Conservation (phyloP, 1,284 basidiomycete genomes). For the Exobasidium rhododendri region DNA sequence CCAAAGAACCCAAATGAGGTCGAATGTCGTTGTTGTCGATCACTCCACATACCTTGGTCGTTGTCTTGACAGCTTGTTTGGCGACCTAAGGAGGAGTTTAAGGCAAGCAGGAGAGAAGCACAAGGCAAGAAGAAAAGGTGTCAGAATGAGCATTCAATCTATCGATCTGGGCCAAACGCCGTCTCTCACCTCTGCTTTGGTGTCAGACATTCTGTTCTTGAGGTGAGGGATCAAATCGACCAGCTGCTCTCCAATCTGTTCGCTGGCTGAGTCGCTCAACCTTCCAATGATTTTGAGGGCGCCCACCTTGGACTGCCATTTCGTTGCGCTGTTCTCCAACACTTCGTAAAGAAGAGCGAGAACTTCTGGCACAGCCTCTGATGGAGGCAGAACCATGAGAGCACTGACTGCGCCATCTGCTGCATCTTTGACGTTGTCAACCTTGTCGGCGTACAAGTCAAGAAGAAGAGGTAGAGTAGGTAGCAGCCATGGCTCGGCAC, state of each 20-base stretch:
- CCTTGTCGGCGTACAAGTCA: constrained; percentile 89
- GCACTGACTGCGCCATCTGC: constrained; percentile 78
- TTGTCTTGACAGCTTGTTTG: constrained; percentile 82
- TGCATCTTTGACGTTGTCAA: constrained; percentile 81
- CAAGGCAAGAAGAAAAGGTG: not conserved
- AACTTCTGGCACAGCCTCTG: constrained; percentile 68
- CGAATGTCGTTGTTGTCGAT: constrained; percentile 90
- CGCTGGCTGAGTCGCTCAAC: constrained; percentile 67
- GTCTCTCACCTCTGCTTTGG: constrained; percentile 77
- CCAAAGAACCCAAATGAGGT: constrained; percentile 83
- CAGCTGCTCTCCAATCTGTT: constrained; percentile 80
- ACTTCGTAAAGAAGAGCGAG: constrained; percentile 71
- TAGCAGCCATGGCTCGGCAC: constrained; percentile 77
- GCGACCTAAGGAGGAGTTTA: constrained; percentile 66
- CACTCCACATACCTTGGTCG: constrained; percentile 85
- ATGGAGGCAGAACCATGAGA: constrained; percentile 77
- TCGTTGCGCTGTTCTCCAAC: constrained; percentile 68
- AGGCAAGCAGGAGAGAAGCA: not conserved
- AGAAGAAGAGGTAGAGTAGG: constrained; percentile 70
- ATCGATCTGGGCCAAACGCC: constrained; percentile 4
- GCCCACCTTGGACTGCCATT: constrained; percentile 95
- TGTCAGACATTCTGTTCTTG: constrained; percentile 92
- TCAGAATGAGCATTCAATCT: too few species aligned
- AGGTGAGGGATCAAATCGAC: constrained; percentile 80
- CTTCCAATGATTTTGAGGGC: constrained; percentile 71